phyloP scores from a whole-genome alignment of 1,139 yeast species.

The Arxiozyma telluris region DNA sequence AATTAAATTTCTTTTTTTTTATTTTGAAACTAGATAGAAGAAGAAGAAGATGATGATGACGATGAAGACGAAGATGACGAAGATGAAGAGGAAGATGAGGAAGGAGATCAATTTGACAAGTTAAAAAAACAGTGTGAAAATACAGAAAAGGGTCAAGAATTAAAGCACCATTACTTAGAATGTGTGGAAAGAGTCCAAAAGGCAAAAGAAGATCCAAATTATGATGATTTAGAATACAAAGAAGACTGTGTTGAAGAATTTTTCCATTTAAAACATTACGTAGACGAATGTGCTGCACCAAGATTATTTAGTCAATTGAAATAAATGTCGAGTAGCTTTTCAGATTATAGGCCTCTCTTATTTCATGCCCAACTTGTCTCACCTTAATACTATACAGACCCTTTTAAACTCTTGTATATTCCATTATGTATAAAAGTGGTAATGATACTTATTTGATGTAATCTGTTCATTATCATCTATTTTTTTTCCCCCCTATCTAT shows the following conservation, averaged over 20 bases:
- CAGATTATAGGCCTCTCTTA: not conserved
- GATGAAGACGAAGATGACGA: slow-evolving; percentile 68
- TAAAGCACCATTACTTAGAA: slow-evolving; percentile 84
- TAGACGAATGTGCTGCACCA: slow-evolving; percentile 90
- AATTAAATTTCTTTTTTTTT: not conserved
- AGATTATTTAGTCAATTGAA: slow-evolving; percentile 79
- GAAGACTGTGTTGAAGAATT: slow-evolving; percentile 98
- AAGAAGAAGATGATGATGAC: slow-evolving; percentile 45
- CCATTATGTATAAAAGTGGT: not conserved
- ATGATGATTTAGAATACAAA: slow-evolving; percentile 71
- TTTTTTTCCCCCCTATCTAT: too few relatives aligned
- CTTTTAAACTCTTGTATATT: not conserved
- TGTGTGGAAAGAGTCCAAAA: slow-evolving; percentile 91
- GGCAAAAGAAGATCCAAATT: slow-evolving; percentile 74
- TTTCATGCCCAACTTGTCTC: not conserved
- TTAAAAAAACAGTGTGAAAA: slow-evolving; percentile 61
- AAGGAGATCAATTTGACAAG: slow-evolving; percentile 57
- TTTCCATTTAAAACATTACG: slow-evolving; percentile 92
- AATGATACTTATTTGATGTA: too few relatives aligned
- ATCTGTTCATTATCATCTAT: not conserved
- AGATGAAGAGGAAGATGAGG: slow-evolving; percentile 72
- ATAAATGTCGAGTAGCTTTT: slow-evolving; percentile 26
- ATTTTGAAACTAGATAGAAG: slow-evolving; percentile 15
- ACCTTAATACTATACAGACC: not conserved
- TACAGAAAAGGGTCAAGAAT: slow-evolving; percentile 60